phyloP scores from a whole-genome alignment of 768 basidiomycete genomes.

The Phallus indusiatus region DNA sequence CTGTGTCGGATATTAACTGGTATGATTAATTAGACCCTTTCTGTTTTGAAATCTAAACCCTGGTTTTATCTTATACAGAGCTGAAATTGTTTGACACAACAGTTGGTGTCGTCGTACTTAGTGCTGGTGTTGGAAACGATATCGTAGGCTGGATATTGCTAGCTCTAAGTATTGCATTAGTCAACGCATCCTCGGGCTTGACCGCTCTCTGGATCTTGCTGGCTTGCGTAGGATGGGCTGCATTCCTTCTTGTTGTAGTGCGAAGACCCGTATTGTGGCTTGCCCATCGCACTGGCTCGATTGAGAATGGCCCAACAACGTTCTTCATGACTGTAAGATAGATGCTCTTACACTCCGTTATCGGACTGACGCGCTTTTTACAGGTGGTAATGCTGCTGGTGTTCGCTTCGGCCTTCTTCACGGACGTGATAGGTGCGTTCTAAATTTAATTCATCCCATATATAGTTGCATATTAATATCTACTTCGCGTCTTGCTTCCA shows the following conservation, averaged over 20 bases:
- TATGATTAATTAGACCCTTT: background rate
- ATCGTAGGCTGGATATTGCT: slow-evolving; percentile 75
- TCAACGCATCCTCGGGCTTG: slow-evolving; percentile 76
- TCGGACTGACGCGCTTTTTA: slow-evolving; percentile 4
- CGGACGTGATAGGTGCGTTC: slow-evolving; percentile 68
- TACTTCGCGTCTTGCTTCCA: background rate
- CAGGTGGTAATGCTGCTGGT: slow-evolving; percentile 57
- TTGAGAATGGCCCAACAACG: slow-evolving; percentile 74
- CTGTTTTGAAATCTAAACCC: background rate
- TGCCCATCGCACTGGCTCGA: slow-evolving; percentile 69
- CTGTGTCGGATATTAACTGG: slow-evolving; percentile 73
- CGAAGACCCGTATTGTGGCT: slow-evolving; percentile 58
- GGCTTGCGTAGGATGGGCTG: slow-evolving; percentile 66
- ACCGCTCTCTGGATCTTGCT: slow-evolving; percentile 83
- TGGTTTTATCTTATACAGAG: slow-evolving; percentile 30
- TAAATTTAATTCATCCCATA: background rate
- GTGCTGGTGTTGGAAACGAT: slow-evolving; percentile 86
- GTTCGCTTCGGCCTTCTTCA: slow-evolving; percentile 87
- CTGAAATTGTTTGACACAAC: slow-evolving; percentile 85
- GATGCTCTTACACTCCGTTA: background rate
- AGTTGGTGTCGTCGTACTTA: slow-evolving; percentile 87
- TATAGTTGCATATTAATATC: background rate
- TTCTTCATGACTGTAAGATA: slow-evolving; percentile 68
- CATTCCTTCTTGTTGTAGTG: slow-evolving; percentile 65
- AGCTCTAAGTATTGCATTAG: slow-evolving; percentile 85